A percentile compares a stretch with the other conserved stretches of the same genome.
Evolutionary conservation across 176 grass and related monocot species (phyloP).

Genomic region (Carex cristatella): DNA sequence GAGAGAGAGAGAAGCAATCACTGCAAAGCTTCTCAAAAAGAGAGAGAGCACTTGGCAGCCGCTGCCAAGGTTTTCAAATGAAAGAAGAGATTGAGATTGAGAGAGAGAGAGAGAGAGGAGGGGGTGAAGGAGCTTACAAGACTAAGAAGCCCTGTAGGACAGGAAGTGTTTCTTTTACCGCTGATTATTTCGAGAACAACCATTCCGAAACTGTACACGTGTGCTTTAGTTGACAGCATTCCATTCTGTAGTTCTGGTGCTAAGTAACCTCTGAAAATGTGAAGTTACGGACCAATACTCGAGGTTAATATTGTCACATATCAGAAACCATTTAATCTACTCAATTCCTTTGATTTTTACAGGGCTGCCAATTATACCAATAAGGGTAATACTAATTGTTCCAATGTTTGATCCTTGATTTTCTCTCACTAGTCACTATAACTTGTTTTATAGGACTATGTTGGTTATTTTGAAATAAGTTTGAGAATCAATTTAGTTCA

Average conservation of each 20-base stretch:
- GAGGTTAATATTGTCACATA: background rate
- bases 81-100: too few species aligned
- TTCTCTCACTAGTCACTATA: background rate
- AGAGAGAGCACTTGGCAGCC: too few species aligned
- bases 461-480: background rate
- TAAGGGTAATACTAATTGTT: background rate
- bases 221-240: background rate
- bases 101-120: background rate
- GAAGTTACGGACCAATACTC: background rate
- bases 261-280: constrained; percentile 7
- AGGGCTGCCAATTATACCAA: background rate
- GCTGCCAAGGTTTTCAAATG: too few species aligned
- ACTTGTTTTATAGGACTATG: background rate
- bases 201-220: constrained; percentile 14
- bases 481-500: background rate
- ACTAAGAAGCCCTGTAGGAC: background rate
- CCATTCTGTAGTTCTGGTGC: constrained; percentile 9
- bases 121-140: background rate
- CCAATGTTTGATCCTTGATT: background rate
- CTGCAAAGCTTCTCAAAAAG: too few species aligned
- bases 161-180: background rate
- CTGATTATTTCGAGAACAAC: constrained; percentile 13
- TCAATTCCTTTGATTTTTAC: background rate
- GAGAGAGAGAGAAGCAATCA: background rate
- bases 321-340: background rate